Evolutionary conservation across 441 rosid genomes (phyloP).

Genomic region (Macaranga tanarius): DNA sequence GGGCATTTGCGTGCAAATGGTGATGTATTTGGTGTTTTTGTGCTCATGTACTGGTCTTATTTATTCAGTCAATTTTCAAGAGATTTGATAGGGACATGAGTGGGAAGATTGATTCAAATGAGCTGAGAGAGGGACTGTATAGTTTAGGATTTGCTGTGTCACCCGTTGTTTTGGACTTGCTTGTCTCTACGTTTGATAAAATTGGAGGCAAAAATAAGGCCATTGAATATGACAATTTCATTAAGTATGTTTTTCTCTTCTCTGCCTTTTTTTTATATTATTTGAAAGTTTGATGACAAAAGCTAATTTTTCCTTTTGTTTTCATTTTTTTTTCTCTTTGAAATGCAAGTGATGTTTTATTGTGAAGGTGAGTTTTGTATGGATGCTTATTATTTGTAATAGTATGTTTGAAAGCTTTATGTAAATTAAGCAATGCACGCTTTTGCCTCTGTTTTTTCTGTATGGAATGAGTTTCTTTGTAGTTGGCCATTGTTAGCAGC

Average conservation of each 20-base stretch:
- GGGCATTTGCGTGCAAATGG: too few relatives aligned
- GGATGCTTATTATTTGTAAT: neutral
- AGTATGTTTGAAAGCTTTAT: too few relatives aligned
- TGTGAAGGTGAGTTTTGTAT: slow-evolving; percentile 60
- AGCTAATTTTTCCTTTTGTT: slow-evolving; percentile 10
- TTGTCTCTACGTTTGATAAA: slow-evolving; percentile 81
- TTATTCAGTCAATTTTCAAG: slow-evolving; percentile 61
- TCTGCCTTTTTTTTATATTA: neutral
- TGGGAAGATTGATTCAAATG: slow-evolving; percentile 67
- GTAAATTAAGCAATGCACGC: neutral
- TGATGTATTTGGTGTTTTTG: neutral
- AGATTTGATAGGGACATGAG: slow-evolving; percentile 79
- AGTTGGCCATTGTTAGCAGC: too few relatives aligned
- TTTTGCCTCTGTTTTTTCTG: too few relatives aligned
- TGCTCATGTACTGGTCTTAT: neutral
- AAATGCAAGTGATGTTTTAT: slow-evolving; percentile 87
- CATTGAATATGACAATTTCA: slow-evolving; percentile 89
- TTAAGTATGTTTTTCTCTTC: slow-evolving; percentile 52
- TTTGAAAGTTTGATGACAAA: neutral
- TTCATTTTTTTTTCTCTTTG: neutral
- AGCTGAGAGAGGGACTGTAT: slow-evolving; percentile 73
- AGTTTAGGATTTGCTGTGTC: slow-evolving; percentile 76
- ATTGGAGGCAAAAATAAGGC: slow-evolving; percentile 66
- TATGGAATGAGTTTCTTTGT: too few relatives aligned
- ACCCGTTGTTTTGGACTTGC: slow-evolving; percentile 63